Conservation (phyloP, 257 asterid genomes). For the Lavandula angustifolia region DNA sequence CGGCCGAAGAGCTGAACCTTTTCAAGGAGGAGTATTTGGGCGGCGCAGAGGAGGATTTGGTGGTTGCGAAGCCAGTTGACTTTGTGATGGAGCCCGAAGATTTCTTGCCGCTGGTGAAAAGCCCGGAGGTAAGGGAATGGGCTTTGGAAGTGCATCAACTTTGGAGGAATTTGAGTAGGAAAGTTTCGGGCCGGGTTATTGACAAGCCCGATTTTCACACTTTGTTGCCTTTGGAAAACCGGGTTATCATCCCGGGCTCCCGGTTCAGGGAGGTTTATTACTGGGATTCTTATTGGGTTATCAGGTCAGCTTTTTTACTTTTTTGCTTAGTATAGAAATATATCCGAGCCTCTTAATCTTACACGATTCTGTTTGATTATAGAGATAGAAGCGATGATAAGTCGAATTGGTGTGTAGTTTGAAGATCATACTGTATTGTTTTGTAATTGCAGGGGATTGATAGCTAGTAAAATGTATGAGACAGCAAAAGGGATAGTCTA, state of each 20-base stretch:
- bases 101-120: slow-evolving; percentile 61
- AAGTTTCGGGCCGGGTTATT: slow-evolving; percentile 58
- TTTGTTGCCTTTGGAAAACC: slow-evolving; percentile 66
- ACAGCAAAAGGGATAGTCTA: slow-evolving; percentile 88
- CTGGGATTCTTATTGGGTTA: slow-evolving; percentile 95
- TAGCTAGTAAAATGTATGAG: slow-evolving; percentile 82
- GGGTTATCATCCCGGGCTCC: slow-evolving; percentile 86
- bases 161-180: slow-evolving; percentile 83
- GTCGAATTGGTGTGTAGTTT: no score
- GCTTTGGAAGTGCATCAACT: slow-evolving; percentile 73
- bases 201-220: slow-evolving; percentile 58
- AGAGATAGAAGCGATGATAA: no score
- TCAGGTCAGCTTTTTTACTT: slow-evolving; percentile 44
- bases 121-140: slow-evolving; percentile 62
- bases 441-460: slow-evolving; percentile 58
- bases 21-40: slow-evolving; percentile 47
- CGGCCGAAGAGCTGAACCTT: slow-evolving; percentile 33
- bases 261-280: slow-evolving; percentile 87
- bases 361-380: no score
- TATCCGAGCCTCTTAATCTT: no score
- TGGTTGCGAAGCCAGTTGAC: slow-evolving; percentile 55
- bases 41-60: slow-evolving; percentile 58
- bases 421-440: no score
- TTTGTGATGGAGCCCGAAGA: slow-evolving; percentile 55
- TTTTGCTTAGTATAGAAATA: no score